These are phyloP conservation scores for Lentithecium fluviatile DNA, from an alignment of 495 filamentous ascomycete species.

Conservation along the genomic window DNA sequence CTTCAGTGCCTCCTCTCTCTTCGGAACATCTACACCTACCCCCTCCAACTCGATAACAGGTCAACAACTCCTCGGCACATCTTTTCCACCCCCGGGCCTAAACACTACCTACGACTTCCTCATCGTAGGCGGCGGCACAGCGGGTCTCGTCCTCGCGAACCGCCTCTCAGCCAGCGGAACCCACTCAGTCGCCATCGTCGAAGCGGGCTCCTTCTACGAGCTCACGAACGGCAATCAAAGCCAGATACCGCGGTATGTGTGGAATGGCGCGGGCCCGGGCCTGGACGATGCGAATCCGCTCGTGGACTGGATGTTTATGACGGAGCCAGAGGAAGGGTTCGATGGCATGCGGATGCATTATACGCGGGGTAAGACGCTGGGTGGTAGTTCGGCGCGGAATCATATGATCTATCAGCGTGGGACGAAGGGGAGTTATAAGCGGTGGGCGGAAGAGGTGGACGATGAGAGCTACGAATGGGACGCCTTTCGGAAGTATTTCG, in stretches of 20 bases:
- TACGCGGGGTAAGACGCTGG: constrained; percentile 34
- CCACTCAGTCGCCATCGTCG: constrained; percentile 15
- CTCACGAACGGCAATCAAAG: constrained; percentile 12
- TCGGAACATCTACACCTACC: no score
- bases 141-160: constrained; percentile 22
- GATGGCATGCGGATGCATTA: constrained; percentile 27
- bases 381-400: constrained; percentile 34
- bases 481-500: constrained; percentile 53
- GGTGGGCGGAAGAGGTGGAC: constrained; percentile 58
- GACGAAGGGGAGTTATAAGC: constrained; percentile 46
- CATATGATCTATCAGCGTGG: constrained; percentile 40
- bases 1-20: no score
- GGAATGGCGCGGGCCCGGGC: constrained; percentile 14
- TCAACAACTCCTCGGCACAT: constrained; percentile 25
- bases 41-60: constrained; percentile 7
- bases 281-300: constrained; percentile 23
- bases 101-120: constrained; percentile 31
- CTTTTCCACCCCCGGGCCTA: constrained; percentile 26
- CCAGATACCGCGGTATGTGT: constrained; percentile 17
- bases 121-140: constrained; percentile 33
- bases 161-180: constrained; percentile 8
- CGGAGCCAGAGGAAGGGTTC: constrained; percentile 4
- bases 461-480: constrained; percentile 56
- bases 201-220: constrained; percentile 29
- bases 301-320: constrained; percentile 26